Conservation (phyloP, 2,329 filamentous ascomycete species). For the Bipolaris victoriae region DNA sequence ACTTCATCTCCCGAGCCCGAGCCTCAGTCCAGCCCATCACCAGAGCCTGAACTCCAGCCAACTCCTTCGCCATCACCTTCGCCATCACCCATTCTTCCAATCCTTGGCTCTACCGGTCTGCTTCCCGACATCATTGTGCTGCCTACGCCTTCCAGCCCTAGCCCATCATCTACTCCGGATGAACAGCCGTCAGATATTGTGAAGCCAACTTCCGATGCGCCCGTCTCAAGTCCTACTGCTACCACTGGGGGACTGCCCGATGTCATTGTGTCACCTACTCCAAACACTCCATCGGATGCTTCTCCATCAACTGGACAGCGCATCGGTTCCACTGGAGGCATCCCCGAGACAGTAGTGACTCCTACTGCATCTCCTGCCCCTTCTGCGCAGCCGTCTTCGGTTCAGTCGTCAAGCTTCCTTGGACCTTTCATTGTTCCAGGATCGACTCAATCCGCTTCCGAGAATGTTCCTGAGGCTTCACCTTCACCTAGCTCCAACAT, state of each 20-base stretch:
- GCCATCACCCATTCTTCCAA: not conserved
- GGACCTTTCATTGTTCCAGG: slow-evolving; percentile 35
- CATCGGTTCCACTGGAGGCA: slow-evolving; percentile 22
- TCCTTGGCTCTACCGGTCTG: slow-evolving; percentile 31
- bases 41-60: not conserved
- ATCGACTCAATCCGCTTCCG: slow-evolving; percentile 25
- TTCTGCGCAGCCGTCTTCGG: slow-evolving; percentile 14
- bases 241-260: not conserved
- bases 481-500: slow-evolving; percentile 3
- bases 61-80: not conserved
- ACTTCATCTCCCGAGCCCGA: slow-evolving; percentile 1
- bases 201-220: not conserved
- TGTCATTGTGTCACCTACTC: slow-evolving; percentile 2
- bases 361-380: slow-evolving; percentile 19
- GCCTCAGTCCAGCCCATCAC: slow-evolving; percentile 2
- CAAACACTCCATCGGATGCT: not conserved
- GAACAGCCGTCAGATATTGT: not conserved
- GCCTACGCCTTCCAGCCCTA: slow-evolving; percentile 7
- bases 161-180: not conserved
- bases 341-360: slow-evolving; percentile 25
- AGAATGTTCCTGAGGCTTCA: slow-evolving; percentile 21
- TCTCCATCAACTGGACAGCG: slow-evolving; percentile 14
- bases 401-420: slow-evolving; percentile 27
- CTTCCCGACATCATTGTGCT: slow-evolving; percentile 20
- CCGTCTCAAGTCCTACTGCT: not conserved